Percentiles rank a stretch among this genome's conserved stretches.
phyloP scores from a whole-genome alignment of 495 filamentous ascomycete genomes.

The Poronia punctata region DNA sequence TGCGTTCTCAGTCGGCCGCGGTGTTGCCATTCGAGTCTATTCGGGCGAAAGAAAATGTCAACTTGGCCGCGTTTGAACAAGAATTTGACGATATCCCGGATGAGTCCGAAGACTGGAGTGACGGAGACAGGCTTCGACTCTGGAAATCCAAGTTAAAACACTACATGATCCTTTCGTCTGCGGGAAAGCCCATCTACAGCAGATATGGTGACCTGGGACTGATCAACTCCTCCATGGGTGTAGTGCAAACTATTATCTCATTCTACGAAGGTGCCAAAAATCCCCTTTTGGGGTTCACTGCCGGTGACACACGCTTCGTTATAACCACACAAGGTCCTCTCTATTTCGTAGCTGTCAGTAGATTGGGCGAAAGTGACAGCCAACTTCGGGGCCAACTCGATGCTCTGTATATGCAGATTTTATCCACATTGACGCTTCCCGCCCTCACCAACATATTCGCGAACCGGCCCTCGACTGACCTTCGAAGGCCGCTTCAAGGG shows the following conservation, averaged over 20 bases:
- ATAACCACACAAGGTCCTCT: slow-evolving; percentile 76
- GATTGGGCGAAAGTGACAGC: slow-evolving; percentile 78
- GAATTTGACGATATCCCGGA: slow-evolving; percentile 78
- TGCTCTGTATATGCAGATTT: slow-evolving; percentile 93
- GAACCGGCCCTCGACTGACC: slow-evolving; percentile 81
- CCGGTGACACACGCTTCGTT: slow-evolving; percentile 77
- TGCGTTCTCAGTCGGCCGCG: slow-evolving; percentile 50
- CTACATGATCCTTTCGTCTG: slow-evolving; percentile 90
- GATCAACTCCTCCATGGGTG: slow-evolving; percentile 88
- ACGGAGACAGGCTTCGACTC: slow-evolving; percentile 58
- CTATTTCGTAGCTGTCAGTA: slow-evolving; percentile 89
- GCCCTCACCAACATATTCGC: slow-evolving; percentile 84
- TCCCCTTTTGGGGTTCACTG: slow-evolving; percentile 70
- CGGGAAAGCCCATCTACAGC: slow-evolving; percentile 97
- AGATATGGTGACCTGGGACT: slow-evolving; percentile 84
- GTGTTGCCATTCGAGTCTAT: slow-evolving; percentile 51
- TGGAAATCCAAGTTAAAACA: slow-evolving; percentile 93
- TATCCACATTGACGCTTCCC: slow-evolving; percentile 89
- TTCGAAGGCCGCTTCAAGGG: slow-evolving; percentile 86
- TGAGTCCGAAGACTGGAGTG: slow-evolving; percentile 47
- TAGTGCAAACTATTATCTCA: slow-evolving; percentile 94
- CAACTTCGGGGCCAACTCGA: slow-evolving; percentile 86
- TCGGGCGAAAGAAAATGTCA: slow-evolving; percentile 40
- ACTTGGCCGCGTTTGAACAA: slow-evolving; percentile 55
- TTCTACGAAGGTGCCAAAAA: slow-evolving; percentile 82